Base-by-base conservation (phyloP, 2,329 filamentous ascomycete genomes). In the Trichoderma sp. region DNA sequence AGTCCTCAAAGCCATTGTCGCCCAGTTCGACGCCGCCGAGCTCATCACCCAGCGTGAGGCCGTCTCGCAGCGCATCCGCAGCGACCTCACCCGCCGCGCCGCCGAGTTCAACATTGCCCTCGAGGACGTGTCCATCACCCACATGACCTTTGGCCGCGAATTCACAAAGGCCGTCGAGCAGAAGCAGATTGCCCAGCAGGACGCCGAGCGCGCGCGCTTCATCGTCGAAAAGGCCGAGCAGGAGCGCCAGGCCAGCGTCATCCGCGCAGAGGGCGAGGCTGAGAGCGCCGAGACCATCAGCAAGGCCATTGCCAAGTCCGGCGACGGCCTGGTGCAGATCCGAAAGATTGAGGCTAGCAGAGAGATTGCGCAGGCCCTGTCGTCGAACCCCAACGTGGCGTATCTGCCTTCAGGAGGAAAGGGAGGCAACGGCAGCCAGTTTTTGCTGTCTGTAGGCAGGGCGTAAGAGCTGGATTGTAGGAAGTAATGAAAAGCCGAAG, bases 121-220 rank as follows among this genome's bases (percentile, higher is more conserved):
- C 64, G 95, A 99, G 83, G 95, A 99, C 78, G 95, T 99, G 69
- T 97, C 93, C 78, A 99, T 99, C 81, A 99, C 95, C 70, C 95
- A 99, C 87, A 99, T 99, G 95, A 99, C 95, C 64, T 99, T 99
- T 79, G 95, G 95, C 74, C 94, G 94, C 81, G 95, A 99, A 82
- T 99, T 99, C 86, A 99, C 95, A 70, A 92, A 92, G 81, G 95
- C 95, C 72, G 95, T 99, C 76, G 95, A 99, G 84, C 95, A 99
- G 88, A 99, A 99, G 89, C 95, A 99, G 86, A 99, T 99, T 80
- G 95, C 95, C 67, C 95, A 99, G 84, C 95, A 99, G 83, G 95
- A 99, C 78, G 95, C 95, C 71, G 95, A 99, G 86, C 89, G 95
- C 72, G 95, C 95, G 58, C 89, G 95, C 73, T 99, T 99, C 85